Base-by-base conservation (phyloP, 2,329 filamentous ascomycete genomes). In the Emmonsiellopsis sp. region DNA sequence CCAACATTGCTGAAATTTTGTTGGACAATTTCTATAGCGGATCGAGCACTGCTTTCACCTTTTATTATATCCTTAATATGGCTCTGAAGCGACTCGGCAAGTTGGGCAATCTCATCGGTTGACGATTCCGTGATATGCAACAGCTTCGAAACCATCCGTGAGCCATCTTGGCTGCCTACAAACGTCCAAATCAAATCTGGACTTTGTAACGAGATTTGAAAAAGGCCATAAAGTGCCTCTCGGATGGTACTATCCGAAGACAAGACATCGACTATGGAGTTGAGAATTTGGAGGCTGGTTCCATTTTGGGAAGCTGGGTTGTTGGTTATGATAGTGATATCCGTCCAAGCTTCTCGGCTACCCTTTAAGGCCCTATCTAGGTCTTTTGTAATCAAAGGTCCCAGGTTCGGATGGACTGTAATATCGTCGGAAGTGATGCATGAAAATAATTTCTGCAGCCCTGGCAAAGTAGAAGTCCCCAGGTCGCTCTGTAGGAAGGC, bases 91-190 rank as follows among this genome's bases (percentile, higher is more conserved):
- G 65, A 63, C 40, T 68, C 66, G 3, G 70, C 64, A 26, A 67
- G 57, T 26, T 75, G 68, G 2, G 78, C 70, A 9, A 81, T 63
- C n/a, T 74, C 71, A 32, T 81, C 79, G 31, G 74, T 68, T 1
- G 73, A 62, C 26, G 78, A 79, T 55, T 83, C 78, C 6, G 77
- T 72, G 34, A 83, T 70, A 50, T 73, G 74, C 1, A 83, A 63
- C 9, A 84, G 65, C 45, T 72, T 75, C 35, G 76, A 76, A 2
- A 81, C 67, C 26, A 84, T 64, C 45, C 72, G 70, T 2, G 75
- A 74, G 8, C 79, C 79, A 59, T 75, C 60, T 11, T 65, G 50
- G 5, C 74, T 72, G 16, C 66, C 62, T 9, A 76, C 63, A 54
- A 78, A 79, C 1, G 64, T 63, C 51, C 69, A 68, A 9, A 79